phyloP scores from a whole-genome alignment of 2,329 filamentous ascomycete species.

The Talaromyces verruculosus region DNA sequence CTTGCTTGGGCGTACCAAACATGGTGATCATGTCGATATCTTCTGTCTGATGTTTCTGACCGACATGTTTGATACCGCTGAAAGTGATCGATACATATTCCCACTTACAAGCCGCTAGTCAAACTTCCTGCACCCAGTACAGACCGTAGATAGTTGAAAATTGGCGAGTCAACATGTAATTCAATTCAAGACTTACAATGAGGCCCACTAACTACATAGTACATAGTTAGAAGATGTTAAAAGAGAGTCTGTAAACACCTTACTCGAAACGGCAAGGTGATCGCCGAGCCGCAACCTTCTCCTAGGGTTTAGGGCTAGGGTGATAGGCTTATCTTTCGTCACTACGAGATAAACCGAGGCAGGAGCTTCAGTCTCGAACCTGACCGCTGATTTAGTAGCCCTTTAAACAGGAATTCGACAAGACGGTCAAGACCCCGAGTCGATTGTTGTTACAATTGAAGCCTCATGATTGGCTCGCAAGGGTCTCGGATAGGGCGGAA shows the following conservation, averaged over 20 bases:
- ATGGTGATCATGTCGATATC: background rate
- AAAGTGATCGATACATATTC: background rate
- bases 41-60: background rate
- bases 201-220: background rate
- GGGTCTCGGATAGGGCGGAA: conserved; percentile 13
- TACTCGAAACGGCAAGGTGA: background rate
- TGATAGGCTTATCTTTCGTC: background rate
- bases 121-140: background rate
- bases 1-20: background rate
- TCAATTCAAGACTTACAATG: background rate
- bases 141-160: background rate
- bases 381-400: background rate
- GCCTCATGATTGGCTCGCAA: background rate
- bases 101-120: background rate
- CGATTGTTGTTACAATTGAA: background rate
- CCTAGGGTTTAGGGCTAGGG: conserved; percentile 17
- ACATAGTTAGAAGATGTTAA: no score
- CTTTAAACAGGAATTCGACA: no score
- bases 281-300: background rate
- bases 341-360: background rate
- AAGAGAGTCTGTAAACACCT: background rate
- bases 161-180: background rate
- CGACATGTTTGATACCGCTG: background rate
- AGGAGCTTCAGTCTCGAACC: background rate
- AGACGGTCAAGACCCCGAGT: background rate